Evolutionary conservation across 805 yeast genomes (phyloP), one percentile per base, ranked within the genome.

Genomic region (Groenewaldozyma tartarivorans): DNA sequence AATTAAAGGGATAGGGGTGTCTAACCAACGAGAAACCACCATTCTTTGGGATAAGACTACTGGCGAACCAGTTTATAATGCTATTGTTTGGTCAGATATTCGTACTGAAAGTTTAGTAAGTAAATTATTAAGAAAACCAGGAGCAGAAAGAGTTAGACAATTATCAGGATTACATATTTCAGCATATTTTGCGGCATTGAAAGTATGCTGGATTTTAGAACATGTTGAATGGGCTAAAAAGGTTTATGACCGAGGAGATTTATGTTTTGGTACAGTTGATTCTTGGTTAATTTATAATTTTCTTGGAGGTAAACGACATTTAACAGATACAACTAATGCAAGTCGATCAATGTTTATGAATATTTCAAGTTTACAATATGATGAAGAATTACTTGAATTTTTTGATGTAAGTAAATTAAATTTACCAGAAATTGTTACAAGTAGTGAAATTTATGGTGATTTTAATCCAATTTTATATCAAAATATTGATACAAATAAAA

Each of bases 71-170:
- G 72, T 86, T 41, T 73, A 79, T 56, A 80, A 83, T 58, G 96
- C 96, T 55, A 85, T 88, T 59, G 94, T 88, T 29, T 88, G 97
- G 97, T 84, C 90, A 47, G 97, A 88, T 64, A 83, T 94, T 32
- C 74, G 97, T 56, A 90, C 94, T 32, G 64, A 82, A 6, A 75
- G 69, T 16, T 71, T 83, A 37, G 87, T 86, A 40, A 73, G 74
- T 47, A 73, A 77, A 48, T 68, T 81, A 57, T 72, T 72, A 51
- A 64, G 68, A 43, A 67, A 68, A 50, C 78, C 72, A 24, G 69
- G 68, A 38, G 71, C 82, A 48, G 75, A 71, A 34, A 68, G 68
- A 41, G 67, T 86, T 51, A 70, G 74, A 53, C 67, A 72, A 49
- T 75, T 72, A 50, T 80, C 85, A 33, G 97, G 97, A 6, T 72